These are phyloP conservation scores for Penicillium daleae DNA, from an alignment of 495 filamentous ascomycete genomes.

Conservation along the genomic window DNA sequence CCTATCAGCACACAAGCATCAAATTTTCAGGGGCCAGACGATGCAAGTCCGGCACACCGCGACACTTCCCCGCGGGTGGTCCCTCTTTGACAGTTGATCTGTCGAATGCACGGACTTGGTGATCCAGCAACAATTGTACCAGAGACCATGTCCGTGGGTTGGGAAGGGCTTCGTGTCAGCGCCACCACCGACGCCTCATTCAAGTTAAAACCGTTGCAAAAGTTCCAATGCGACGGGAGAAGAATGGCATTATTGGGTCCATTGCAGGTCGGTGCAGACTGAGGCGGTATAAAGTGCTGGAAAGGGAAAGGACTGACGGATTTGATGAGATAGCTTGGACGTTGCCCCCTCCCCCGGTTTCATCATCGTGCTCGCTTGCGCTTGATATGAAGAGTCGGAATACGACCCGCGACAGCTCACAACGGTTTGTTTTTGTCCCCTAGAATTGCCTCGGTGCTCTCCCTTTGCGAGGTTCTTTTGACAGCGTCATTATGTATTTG, in stretches of 20 bases:
- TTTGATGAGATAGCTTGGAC: background rate
- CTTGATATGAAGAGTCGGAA: background rate
- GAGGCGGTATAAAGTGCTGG: background rate
- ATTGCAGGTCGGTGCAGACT: background rate
- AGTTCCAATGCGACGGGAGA: background rate
- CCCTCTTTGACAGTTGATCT: slow-evolving; percentile 10
- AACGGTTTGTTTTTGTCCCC: background rate
- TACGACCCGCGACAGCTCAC: slow-evolving; percentile 2
- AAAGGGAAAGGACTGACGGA: slow-evolving; percentile 2
- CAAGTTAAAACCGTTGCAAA: background rate
- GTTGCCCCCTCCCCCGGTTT: background rate
- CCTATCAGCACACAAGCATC: background rate
- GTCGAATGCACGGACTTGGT: slow-evolving; percentile 1
- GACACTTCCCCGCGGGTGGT: slow-evolving; percentile 1
- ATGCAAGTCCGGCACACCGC: background rate
- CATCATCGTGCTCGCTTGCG: slow-evolving; percentile 1
- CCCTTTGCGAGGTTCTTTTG: background rate
- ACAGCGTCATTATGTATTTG: background rate
- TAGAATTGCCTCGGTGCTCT: no score
- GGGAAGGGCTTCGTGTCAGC: background rate
- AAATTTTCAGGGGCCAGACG: background rate
- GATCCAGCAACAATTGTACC: background rate
- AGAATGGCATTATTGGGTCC: background rate
- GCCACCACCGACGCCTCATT: background rate
- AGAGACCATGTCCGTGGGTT: background rate